phyloP scores from a whole-genome alignment of 2,329 filamentous ascomycete genomes.

The Colletotrichum ledebouriae region DNA sequence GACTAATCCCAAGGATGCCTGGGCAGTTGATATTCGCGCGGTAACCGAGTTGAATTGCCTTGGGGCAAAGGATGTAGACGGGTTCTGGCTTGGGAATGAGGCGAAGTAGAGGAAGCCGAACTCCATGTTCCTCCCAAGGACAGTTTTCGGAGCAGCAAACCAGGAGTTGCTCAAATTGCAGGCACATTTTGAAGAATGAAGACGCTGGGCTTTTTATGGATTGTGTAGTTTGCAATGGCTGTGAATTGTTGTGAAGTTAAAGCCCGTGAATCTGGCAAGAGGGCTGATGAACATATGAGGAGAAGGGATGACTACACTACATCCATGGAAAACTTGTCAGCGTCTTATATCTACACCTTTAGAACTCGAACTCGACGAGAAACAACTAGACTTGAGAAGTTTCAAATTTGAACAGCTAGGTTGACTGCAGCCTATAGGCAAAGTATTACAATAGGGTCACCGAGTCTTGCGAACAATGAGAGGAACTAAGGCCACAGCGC shows the following conservation, averaged over 20 bases:
- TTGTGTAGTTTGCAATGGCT: neutral
- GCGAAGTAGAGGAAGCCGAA: slow-evolving; percentile 14
- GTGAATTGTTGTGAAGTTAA: neutral
- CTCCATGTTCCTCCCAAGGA: neutral
- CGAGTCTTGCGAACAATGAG: no score
- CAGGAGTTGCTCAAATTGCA: slow-evolving; percentile 9
- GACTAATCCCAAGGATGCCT: neutral
- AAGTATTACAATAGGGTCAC: no score
- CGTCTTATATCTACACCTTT: no score
- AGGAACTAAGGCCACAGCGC: neutral
- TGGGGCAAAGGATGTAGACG: slow-evolving; percentile 9
- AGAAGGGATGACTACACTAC: no score
- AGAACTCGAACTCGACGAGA: no score
- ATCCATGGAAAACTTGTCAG: no score
- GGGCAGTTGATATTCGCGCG: neutral
- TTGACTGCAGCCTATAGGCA: no score
- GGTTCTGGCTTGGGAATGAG: slow-evolving; percentile 6
- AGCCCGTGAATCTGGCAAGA: no score
- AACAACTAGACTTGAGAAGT: no score
- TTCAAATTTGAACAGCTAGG: no score
- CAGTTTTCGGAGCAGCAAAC: slow-evolving; percentile 19
- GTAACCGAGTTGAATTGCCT: neutral
- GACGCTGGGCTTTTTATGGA: neutral
- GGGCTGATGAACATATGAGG: no score
- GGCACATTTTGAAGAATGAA: slow-evolving; percentile 8